A percentile compares a stretch with the other conserved stretches of the same genome.
Conservation (phyloP, 2,329 filamentous ascomycete species). For the Ophiostoma ips region DNA sequence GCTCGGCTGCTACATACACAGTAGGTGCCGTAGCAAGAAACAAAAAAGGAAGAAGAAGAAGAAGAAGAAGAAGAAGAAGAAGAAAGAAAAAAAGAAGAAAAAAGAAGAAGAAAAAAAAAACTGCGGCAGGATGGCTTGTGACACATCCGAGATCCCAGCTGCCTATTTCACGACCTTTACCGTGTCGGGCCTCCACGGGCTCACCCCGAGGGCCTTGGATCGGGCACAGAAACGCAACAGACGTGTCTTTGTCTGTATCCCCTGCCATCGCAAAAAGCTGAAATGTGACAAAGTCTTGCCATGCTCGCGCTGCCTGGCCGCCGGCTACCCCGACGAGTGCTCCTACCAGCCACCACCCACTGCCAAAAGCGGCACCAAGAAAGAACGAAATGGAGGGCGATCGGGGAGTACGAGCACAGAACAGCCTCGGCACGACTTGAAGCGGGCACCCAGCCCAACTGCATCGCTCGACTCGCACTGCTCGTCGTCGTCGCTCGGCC, state of each 20-base stretch:
- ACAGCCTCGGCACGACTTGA: no score
- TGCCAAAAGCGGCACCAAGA: neutral
- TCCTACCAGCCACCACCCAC: constrained; percentile 15
- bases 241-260: constrained; percentile 19
- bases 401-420: no score
- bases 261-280: constrained; percentile 18
- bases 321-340: constrained; percentile 15
- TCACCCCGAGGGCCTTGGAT: constrained; percentile 10
- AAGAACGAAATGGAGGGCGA: neutral
- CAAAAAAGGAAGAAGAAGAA: no score
- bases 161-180: constrained; percentile 19
- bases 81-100: neutral
- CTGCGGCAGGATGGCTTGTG: constrained; percentile 2
- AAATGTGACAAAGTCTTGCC: constrained; percentile 18
- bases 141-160: constrained; percentile 11
- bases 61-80: neutral
- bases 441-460: no score
- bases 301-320: constrained; percentile 16
- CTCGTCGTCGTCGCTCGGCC: neutral
- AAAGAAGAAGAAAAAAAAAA: neutral
- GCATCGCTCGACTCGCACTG: neutral
- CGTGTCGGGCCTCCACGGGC: constrained; percentile 15
- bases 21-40: no score
- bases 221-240: constrained; percentile 18
- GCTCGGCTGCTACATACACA: no score